Base-by-base conservation (phyloP, 1,139 yeast genomes). In the Meyerozyma guilliermondii region DNA sequence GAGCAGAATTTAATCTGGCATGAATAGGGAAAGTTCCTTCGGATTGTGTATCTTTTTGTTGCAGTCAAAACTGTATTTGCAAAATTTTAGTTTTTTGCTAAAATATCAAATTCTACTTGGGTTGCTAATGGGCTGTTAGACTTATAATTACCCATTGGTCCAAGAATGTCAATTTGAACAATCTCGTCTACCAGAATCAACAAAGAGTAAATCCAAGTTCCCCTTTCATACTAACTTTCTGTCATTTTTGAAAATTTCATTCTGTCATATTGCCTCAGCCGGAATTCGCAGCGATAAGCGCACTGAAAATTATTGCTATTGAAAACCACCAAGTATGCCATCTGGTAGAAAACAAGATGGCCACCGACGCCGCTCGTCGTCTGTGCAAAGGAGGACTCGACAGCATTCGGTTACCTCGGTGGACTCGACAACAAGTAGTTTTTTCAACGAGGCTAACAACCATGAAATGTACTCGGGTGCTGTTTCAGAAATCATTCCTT, bases 391-490 rank as follows among this genome's bases (percentile, higher is more conserved):
- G 51, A 47, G 62, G n/a, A 55, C 67, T 2, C 64, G 76, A 41
- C 63, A 61, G 39, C 71, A 66, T 39, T 74, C 81, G 1, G 59
- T 73, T 13, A 52, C 66, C 1, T 74, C 81, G 0, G 48, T 62
- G 23, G 69, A 60, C 37, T 66, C 76, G 4, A 48, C 63, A 10
- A 41, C 48, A 4, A 52, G 61, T 39, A 46, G 49, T 10, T 62
- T 59, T 40, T 53, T 64, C 37, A 55, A 62, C 22, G 81, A 77
- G 42, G 80, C 71, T 18, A 76, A 77, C 51, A 76, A 67, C 48
- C 65, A 76, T 38, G 97, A 91, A 60, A 83, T 88, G 67, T 91
- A 78, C 63, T 83, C 95, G 5, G 98, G 98, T 34, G 96, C 95
- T 1, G 87, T 88, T 0, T 81, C 91, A 5, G 96, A 87, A 54